Evolutionary conservation across 805 yeast genomes (phyloP), one percentile per base, ranked within the genome.

Genomic region (Barnettozyma californica): DNA sequence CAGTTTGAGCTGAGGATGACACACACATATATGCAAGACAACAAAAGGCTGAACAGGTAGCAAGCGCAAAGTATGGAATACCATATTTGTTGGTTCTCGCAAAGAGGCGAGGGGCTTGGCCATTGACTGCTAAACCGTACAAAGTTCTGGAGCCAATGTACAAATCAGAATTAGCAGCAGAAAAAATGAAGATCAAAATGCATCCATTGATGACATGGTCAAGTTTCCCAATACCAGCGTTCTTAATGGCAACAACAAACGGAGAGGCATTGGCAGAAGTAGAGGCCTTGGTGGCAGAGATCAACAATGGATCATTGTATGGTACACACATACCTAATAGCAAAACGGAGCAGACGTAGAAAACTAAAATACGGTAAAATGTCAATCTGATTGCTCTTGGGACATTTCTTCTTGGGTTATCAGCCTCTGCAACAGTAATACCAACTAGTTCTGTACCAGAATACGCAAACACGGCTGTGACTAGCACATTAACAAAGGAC

Each of bases 111-210:
- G 94, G 94, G 10, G 92, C 90, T 61, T 80, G 81, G 10, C 88
- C 87, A 56, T 83, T 84, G 45, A 79, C 76, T 2, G 94, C 77
- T 54, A 87, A 69, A 37, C 87, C 85, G 60, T 84, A 86, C 23
- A 84, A 68, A 14, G 86, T 80, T 74, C 96, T 77, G 23, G 94
- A 80, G 27, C 87, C 86, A 63, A 83, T 81, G 68, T 85, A 85
- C 60, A 87, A 71, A 66, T 83, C 90, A 2, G 91, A 83, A 68
- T 86, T 87, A 11, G 87, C 83, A 43, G 95, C 95, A 9, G 92
- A 84, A 62, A 87, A 77, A 51, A 87, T 90, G 55, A 87, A 84
- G 39, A 86, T 67, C 60, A 89, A 67, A 56, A 89, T 84, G 64
- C 87, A 82, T 2, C 84, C 92, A 63, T 89, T 89, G 60, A 89